phyloP scores from a whole-genome alignment of 257 asterid genomes.

The Verbascum thapsus region DNA sequence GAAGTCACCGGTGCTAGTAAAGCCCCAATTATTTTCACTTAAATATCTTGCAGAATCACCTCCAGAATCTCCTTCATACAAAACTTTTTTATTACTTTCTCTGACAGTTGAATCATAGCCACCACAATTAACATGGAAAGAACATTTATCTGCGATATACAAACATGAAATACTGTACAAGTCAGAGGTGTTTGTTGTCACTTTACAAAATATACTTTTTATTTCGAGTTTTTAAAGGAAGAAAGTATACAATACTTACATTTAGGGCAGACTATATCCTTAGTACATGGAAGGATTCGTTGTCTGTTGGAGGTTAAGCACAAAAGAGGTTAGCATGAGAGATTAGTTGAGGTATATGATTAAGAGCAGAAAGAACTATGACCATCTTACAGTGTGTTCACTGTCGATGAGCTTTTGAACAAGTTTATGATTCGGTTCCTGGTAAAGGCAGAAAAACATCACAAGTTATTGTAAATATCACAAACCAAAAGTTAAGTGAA shows the following conservation, averaged over 20 bases:
- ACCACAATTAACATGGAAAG: slow-evolving; percentile 71
- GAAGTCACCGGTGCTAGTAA: slow-evolving; percentile 77
- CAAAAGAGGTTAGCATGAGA: slow-evolving; percentile 33
- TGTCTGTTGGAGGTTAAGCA: slow-evolving; percentile 43
- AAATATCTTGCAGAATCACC: slow-evolving; percentile 57
- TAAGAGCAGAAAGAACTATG: slow-evolving; percentile 8
- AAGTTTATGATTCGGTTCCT: slow-evolving; percentile 67
- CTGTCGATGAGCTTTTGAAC: slow-evolving; percentile 63
- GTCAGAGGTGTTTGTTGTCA: no score
- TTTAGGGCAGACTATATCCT: slow-evolving; percentile 47
- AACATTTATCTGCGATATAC: slow-evolving; percentile 62
- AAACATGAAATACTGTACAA: no score
- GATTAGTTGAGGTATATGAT: not conserved
- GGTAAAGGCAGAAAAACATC: slow-evolving; percentile 1
- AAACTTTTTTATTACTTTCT: slow-evolving; percentile 45
- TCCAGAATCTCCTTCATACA: slow-evolving; percentile 70
- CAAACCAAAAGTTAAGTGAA: no score
- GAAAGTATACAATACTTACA: slow-evolving; percentile 34
- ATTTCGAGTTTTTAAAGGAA: slow-evolving; percentile 8
- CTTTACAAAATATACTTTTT: not conserved
- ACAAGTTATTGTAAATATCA: no score
- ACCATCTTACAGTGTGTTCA: slow-evolving; percentile 53
- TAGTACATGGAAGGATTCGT: slow-evolving; percentile 47
- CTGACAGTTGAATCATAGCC: slow-evolving; percentile 51
- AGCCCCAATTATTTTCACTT: slow-evolving; percentile 60